Base-by-base conservation (phyloP, 176 grass and related monocot genomes). In the Tillandsia leiboldiana region DNA sequence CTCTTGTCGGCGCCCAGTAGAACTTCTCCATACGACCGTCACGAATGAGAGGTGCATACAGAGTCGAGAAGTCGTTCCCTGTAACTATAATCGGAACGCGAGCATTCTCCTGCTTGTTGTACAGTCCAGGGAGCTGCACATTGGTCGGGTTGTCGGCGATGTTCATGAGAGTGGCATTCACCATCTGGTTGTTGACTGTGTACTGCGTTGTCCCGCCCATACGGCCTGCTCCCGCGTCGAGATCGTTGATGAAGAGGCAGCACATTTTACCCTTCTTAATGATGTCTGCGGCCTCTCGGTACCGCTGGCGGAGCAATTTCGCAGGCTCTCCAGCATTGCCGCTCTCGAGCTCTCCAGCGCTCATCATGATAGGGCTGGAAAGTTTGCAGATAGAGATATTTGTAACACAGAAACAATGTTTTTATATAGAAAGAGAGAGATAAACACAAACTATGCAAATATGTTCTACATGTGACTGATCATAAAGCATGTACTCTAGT, bases 101-200 rank as follows among this genome's bases (percentile, higher is more conserved):
- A 1, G 92, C 71, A 81, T 96, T 96, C 10, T 94, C 90, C 80
- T 94, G 78, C 78, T 94, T 94, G 83, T 96, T 96, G 92, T 96
- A 96, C 92, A 91, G 87, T 0, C 92, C 92, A 0, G 92, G 92
- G 49, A 96, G 86, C 81, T 96, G 92, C 73, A 96, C 92, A 67
- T 96, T 96, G 72, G 92, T 96, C 8, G 92, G 92, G 73, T 88
- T 91, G 64, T 96, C 92, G 9, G 92, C 92, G 57, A 96, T 92
- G 92, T 96, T 96, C 92, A 96, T 96, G 4, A 96, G 88, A 1
- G 92, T 96, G n/a, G 92, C 92, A 70, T 96, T 96, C 78, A 92
- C 92, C 92, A 96, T 96, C 92, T 96, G 92, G 81, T 96, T 96
- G 88, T 96, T 96, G 17, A 96, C 92, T 0, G 92, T 96, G 89